These are phyloP conservation scores for Gynochthodes officinalis DNA, from an alignment of 257 asterid genomes.

Conservation along the genomic window DNA sequence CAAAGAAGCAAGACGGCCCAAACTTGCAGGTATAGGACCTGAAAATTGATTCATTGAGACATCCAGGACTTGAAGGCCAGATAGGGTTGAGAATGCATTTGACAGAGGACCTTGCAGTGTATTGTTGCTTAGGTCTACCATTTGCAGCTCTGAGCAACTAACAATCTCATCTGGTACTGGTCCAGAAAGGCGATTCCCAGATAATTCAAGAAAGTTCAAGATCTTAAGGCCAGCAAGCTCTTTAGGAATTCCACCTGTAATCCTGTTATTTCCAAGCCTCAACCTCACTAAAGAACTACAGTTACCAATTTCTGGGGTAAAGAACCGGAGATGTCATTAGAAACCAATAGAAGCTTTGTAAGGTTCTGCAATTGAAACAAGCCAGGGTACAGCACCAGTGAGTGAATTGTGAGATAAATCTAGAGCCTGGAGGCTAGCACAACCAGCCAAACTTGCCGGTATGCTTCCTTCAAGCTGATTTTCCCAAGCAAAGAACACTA, in stretches of 20 bases:
- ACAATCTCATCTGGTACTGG: conserved; percentile 38
- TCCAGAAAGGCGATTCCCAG: conserved; percentile 43
- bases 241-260: conserved; percentile 36
- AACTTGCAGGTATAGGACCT: conserved; percentile 40
- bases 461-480: conserved; percentile 48
- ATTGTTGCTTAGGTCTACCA: conserved; percentile 41
- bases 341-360: conserved; percentile 41
- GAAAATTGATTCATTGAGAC: conserved; percentile 31
- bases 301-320: conserved; percentile 38
- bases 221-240: conserved; percentile 37
- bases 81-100: conserved; percentile 33
- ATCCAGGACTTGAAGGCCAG: conserved; percentile 43
- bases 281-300: conserved; percentile 42
- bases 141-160: conserved; percentile 34
- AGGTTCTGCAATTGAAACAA: conserved; percentile 39
- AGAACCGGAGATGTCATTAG: conserved; percentile 42
- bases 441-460: conserved; percentile 40
- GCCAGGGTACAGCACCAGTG: conserved; percentile 41
- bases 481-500: conserved; percentile 46
- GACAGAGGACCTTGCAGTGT: conserved; percentile 36
- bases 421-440: conserved; percentile 36
- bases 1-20: conserved; percentile 36
- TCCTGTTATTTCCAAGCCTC: conserved; percentile 41
- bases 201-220: conserved; percentile 41
- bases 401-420: conserved; percentile 48